Conservation (phyloP, 1,284 basidiomycete genomes). For the Sporisorium graminicola region DNA sequence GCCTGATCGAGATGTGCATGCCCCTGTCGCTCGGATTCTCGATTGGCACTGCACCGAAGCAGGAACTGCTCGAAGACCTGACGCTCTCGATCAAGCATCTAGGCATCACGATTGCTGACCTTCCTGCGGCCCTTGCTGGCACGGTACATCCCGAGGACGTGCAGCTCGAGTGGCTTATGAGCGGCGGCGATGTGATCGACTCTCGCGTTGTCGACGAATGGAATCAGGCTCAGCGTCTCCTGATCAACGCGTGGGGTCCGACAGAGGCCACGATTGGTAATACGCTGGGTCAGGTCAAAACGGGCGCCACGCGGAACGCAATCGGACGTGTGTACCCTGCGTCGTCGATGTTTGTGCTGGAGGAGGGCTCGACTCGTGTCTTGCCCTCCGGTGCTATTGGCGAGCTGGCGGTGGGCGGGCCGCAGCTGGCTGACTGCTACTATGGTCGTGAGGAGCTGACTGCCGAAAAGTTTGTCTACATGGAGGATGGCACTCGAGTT, state of each 20-base stretch:
- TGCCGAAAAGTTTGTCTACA: slow-evolving; percentile 52
- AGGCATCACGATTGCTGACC: slow-evolving; percentile 64
- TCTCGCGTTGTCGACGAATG: slow-evolving; percentile 62
- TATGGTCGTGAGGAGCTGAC: slow-evolving; percentile 61
- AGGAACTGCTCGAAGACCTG: slow-evolving; percentile 62
- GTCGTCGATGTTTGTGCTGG: slow-evolving; percentile 57
- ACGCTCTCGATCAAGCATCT: slow-evolving; percentile 56
- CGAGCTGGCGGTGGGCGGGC: slow-evolving; percentile 65
- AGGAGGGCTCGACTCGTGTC: slow-evolving; percentile 31
- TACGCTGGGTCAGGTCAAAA: slow-evolving; percentile 63
- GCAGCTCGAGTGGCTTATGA: slow-evolving; percentile 68
- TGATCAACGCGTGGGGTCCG: slow-evolving; percentile 69
- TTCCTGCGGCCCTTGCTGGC: slow-evolving; percentile 65
- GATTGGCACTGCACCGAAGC: slow-evolving; percentile 63
- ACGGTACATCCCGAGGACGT: slow-evolving; percentile 60
- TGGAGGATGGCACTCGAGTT: slow-evolving; percentile 57
- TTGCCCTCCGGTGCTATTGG: slow-evolving; percentile 57
- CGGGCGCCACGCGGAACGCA: slow-evolving; percentile 47
- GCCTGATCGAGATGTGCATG: slow-evolving; percentile 68
- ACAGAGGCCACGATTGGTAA: slow-evolving; percentile 69
- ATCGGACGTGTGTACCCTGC: slow-evolving; percentile 61
- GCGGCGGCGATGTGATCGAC: slow-evolving; percentile 67
- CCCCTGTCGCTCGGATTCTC: slow-evolving; percentile 64
- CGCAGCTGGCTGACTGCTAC: slow-evolving; percentile 67
- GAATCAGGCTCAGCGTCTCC: slow-evolving; percentile 52